A percentile compares a stretch with the other conserved stretches of the same genome.
Evolutionary conservation across 106 monocot genomes (phyloP).

Genomic region (Gastrodia elata): DNA sequence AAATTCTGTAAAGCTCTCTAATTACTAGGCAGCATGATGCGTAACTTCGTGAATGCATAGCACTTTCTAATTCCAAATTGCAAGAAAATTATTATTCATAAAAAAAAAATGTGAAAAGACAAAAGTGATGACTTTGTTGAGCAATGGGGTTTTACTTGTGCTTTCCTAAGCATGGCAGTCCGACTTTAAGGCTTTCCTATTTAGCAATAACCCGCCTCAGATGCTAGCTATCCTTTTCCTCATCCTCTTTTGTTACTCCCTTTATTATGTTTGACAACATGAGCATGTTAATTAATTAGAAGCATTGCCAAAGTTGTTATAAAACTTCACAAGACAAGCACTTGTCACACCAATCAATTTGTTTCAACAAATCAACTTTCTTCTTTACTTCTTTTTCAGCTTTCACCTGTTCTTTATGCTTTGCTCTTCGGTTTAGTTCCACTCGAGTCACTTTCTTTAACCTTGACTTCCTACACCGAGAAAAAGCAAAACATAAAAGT

Average conservation of each 20-base stretch:
- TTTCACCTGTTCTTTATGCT: constrained; percentile 53
- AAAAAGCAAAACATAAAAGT: background rate
- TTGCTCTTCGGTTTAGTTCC: constrained; percentile 61
- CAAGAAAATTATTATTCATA: too few relatives aligned
- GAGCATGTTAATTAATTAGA: constrained; percentile 4
- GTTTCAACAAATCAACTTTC: constrained; percentile 36
- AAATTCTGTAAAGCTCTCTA: too few relatives aligned
- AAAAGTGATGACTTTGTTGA: background rate
- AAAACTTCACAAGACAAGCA: background rate
- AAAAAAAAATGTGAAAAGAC: too few relatives aligned
- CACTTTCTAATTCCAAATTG: too few relatives aligned
- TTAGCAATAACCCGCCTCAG: constrained; percentile 53
- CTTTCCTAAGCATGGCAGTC: constrained; percentile 88
- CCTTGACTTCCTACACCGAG: constrained; percentile 28
- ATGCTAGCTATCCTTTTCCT: constrained; percentile 63
- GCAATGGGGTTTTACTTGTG: constrained; percentile 51
- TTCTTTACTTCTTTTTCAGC: constrained; percentile 64
- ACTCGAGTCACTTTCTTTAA: constrained; percentile 75
- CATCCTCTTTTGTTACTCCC: constrained; percentile 84
- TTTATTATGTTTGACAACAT: constrained; percentile 69
- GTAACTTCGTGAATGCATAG: too few relatives aligned
- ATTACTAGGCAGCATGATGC: too few relatives aligned
- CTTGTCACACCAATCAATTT: constrained; percentile 62
- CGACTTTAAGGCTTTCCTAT: constrained; percentile 61
- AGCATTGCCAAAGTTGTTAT: background rate